Evolutionary conservation across 2,329 filamentous ascomycete species (phyloP).

Genomic region (Cryphonectria carpinicola): DNA sequence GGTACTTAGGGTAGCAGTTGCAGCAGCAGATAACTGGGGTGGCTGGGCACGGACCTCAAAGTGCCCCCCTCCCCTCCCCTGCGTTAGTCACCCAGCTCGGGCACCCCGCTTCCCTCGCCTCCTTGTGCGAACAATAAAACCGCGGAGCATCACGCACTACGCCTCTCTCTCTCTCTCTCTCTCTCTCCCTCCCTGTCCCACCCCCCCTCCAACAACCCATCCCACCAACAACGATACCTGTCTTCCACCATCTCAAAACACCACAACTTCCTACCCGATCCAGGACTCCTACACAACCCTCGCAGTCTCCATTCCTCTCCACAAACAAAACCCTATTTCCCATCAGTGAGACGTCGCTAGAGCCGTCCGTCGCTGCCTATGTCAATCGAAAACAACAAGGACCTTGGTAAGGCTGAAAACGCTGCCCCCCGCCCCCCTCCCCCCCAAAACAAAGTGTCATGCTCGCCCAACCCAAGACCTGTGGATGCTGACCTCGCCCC

Average conservation of each 20-base stretch:
- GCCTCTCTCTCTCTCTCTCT: slow-evolving; percentile 11
- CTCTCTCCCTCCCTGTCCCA: neutral
- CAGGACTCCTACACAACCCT: slow-evolving; percentile 23
- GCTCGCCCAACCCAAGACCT: too few relatives aligned
- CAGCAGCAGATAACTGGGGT: neutral
- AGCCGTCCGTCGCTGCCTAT: slow-evolving; percentile 68
- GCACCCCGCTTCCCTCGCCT: slow-evolving; percentile 19
- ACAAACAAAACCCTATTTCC: slow-evolving; percentile 29
- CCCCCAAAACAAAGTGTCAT: too few relatives aligned
- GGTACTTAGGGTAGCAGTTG: neutral
- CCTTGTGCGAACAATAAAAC: slow-evolving; percentile 18
- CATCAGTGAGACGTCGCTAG: slow-evolving; percentile 47
- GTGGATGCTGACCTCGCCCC: neutral
- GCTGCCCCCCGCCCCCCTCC: neutral
- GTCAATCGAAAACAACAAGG: slow-evolving; percentile 99
- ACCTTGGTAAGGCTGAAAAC: slow-evolving; percentile 71
- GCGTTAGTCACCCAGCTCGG: slow-evolving; percentile 4
- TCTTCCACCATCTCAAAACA: slow-evolving; percentile 14
- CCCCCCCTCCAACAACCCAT: neutral
- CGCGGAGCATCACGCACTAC: slow-evolving; percentile 13
- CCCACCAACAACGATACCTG: slow-evolving; percentile 17
- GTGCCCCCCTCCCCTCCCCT: neutral
- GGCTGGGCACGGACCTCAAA: neutral
- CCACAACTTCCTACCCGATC: slow-evolving; percentile 25
- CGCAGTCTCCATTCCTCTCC: slow-evolving; percentile 15